Evolutionary conservation across 2,329 filamentous ascomycete species (phyloP).

Genomic region (Colletotrichum sp.): DNA sequence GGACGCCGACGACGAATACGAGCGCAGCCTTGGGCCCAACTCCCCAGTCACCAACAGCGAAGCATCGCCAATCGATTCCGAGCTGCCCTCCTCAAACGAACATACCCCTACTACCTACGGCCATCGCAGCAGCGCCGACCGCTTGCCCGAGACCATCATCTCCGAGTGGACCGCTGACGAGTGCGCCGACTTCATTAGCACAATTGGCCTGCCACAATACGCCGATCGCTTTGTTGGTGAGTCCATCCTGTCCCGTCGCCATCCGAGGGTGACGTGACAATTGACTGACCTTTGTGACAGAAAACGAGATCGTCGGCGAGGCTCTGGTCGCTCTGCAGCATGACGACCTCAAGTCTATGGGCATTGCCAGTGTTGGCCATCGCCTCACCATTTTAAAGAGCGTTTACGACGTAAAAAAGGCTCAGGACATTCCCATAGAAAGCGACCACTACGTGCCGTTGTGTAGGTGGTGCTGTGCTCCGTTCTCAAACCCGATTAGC

Average conservation of each 20-base stretch:
- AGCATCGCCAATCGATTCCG: constrained; percentile 73
- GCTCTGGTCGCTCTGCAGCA: constrained; percentile 88
- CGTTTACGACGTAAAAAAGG: constrained; percentile 95
- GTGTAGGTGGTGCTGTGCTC: constrained; percentile 63
- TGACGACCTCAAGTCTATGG: constrained; percentile 94
- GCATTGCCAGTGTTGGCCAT: constrained; percentile 90
- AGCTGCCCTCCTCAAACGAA: constrained; percentile 71
- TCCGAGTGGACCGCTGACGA: constrained; percentile 85
- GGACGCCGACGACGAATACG: constrained; percentile 84
- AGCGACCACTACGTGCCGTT: constrained; percentile 92
- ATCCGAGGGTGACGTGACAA: not conserved
- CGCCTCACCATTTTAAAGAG: constrained; percentile 93
- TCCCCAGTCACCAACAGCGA: constrained; percentile 75
- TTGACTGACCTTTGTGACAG: constrained; percentile 47
- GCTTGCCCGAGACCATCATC: constrained; percentile 76
- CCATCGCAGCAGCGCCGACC: constrained; percentile 68
- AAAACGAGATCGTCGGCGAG: constrained; percentile 94
- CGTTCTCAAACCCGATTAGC: not conserved
- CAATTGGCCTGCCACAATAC: constrained; percentile 83
- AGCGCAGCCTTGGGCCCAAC: constrained; percentile 72
- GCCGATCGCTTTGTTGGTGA: constrained; percentile 82
- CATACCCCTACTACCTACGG: constrained; percentile 83
- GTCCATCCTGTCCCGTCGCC: constrained; percentile 34
- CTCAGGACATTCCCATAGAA: constrained; percentile 89
- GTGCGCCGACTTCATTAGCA: constrained; percentile 85